Base-by-base conservation (phyloP, 352 stramenopile genomes). In the Globisporangium orthogonon region DNA sequence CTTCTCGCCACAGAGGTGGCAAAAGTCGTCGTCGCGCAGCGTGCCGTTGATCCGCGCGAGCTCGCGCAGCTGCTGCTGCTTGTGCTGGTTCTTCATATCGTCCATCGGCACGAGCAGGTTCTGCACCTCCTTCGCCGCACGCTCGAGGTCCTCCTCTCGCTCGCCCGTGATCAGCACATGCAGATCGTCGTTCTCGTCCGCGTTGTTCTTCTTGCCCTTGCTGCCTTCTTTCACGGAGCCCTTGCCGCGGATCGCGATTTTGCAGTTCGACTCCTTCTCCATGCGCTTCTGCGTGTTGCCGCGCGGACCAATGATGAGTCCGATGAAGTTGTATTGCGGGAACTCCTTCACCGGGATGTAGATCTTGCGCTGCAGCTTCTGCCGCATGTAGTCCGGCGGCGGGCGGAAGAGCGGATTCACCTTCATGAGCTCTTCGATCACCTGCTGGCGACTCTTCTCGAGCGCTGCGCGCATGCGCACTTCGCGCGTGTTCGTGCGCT, bases 311-410 rank as follows among this genome's bases (percentile, higher is more conserved):
- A 99, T 99, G 70, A 99, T 99, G 35, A 99, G 71, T 3, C 96
- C 97, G 50, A 99, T 99, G 71, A 99, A 99, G 73, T 99, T 99
- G 79, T 99, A 99, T 5, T 85, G 95, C 0, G 97, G 98, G 80
- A 97, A 98, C 44, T 99, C 91, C 45, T 98, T 95, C 44, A 98
- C 78, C 0, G 97, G 97, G 69, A 99, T 99, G 63, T 97, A 97
- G 58, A 99, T 94, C 76, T 98, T 99, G 41, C 94, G 89, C 49
- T 76, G 87, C 52, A 97, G 78, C 75, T 98, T 98, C 57, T 92
- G 78, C 52, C 87, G 91, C 52, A 93, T 81, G 61, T 98, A 94
- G 59, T 95, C 87, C 0, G 87, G 75, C 6, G 89, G 86, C 14
- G 83, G 85, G 4, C 83, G 86, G 50, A 89, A 95, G 37, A 95